A percentile compares a stretch with the other conserved stretches of the same genome.
Evolutionary conservation across 257 asterid genomes (phyloP).

Genomic region (Solanum okadae): DNA sequence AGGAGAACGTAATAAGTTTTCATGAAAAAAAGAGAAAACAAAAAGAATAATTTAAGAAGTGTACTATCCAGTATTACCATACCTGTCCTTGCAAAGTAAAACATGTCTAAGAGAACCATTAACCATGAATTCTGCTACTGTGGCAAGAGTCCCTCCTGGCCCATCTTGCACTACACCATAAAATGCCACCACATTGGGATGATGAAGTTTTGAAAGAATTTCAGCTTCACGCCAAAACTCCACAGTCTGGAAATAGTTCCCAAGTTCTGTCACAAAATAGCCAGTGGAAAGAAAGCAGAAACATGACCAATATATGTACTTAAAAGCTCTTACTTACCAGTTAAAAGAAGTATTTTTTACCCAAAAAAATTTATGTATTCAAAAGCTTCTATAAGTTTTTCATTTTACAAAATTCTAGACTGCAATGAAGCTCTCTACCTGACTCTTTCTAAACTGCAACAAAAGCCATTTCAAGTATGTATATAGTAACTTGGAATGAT

Average conservation of each 20-base stretch:
- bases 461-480: neutral
- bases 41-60: neutral
- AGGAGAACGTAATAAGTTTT: neutral
- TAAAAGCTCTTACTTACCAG: neutral
- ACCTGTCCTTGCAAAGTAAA: conserved; percentile 10
- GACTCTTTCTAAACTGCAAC: neutral
- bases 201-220: conserved; percentile 11
- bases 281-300: neutral
- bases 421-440: neutral
- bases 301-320: neutral
- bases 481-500: neutral
- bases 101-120: conserved; percentile 12
- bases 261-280: neutral
- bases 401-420: neutral
- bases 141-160: conserved; percentile 10
- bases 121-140: conserved; percentile 14
- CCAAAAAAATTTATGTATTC: neutral
- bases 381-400: neutral
- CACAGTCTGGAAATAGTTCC: conserved; percentile 1
- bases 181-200: conserved; percentile 17
- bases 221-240: conserved; percentile 16
- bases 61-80: neutral
- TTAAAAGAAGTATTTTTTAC: neutral
- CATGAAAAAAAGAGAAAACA: neutral
- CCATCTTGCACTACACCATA: conserved; percentile 17